phyloP scores from a whole-genome alignment of 306 rosid species.

The Casuarina equisetifolia region DNA sequence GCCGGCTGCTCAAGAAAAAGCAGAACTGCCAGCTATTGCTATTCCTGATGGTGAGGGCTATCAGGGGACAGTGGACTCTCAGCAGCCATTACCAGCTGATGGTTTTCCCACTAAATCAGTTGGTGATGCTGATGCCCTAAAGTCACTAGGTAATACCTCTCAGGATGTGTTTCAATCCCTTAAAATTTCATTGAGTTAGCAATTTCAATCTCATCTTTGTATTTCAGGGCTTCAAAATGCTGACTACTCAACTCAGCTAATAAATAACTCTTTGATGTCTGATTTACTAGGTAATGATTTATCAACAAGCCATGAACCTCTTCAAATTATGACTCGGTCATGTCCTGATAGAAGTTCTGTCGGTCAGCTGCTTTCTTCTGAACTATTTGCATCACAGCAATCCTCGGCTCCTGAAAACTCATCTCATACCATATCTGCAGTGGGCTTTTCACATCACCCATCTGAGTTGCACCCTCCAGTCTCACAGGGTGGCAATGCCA shows the following conservation, averaged over 20 bases:
- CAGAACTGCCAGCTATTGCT: conserved; percentile 29
- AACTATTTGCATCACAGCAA: conserved; percentile 35
- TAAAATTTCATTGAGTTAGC: conserved; percentile 37
- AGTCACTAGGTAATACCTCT: conserved; percentile 40
- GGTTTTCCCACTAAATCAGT: conserved; percentile 35
- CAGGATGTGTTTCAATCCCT: conserved; percentile 25
- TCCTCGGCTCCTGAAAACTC: conserved; percentile 43
- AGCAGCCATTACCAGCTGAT: conserved; percentile 37
- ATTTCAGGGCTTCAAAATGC: conserved; percentile 42
- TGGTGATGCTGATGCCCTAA: conserved; percentile 31
- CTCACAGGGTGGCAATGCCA: conserved; percentile 48
- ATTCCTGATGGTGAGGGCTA: conserved; percentile 32
- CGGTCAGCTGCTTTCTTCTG: conserved; percentile 33
- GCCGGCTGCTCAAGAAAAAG: conserved; percentile 24
- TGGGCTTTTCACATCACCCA: conserved; percentile 35
- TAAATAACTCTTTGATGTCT: conserved; percentile 34
- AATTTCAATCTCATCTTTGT: conserved; percentile 33
- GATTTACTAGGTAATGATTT: conserved; percentile 40
- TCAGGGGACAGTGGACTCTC: conserved; percentile 32
- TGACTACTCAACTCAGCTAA: conserved; percentile 32
- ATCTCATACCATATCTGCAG: conserved; percentile 36
- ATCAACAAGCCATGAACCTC: conserved; percentile 37
- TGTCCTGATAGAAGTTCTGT: conserved; percentile 41
- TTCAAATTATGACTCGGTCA: conserved; percentile 35
- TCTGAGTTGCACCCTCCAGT: conserved; percentile 53